Conservation (phyloP, 1,284 basidiomycete genomes). For the Cryptococcus maquisensis region DNA sequence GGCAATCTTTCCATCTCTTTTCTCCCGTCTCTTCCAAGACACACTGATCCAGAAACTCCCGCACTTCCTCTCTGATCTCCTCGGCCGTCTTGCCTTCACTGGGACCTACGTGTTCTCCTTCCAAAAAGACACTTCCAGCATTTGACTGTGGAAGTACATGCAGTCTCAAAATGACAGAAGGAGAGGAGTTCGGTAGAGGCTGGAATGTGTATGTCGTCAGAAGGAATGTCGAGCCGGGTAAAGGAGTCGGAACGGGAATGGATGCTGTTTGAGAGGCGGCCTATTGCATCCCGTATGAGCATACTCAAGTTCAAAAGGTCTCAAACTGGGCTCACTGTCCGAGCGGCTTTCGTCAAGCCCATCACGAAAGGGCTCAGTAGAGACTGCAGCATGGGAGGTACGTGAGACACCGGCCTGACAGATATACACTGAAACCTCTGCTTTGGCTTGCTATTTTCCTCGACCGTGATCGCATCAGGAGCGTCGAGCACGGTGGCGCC, state of each 20-base stretch:
- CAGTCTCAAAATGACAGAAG: conserved; percentile 22
- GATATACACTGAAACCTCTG: conserved; percentile 28
- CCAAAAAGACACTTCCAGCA: conserved; percentile 35
- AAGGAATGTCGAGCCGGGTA: conserved; percentile 30
- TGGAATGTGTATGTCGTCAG: conserved; percentile 33
- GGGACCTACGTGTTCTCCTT: conserved; percentile 28
- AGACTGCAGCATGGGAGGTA: conserved; percentile 37
- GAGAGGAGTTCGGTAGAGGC: conserved; percentile 14
- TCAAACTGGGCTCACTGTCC: conserved; percentile 22
- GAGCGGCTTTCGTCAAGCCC: conserved; percentile 38
- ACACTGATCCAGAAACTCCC: conserved; percentile 34
- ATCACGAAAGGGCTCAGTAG: conserved; percentile 41
- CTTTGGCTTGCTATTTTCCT: not conserved
- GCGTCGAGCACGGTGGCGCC: not conserved
- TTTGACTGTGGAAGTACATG: conserved; percentile 30
- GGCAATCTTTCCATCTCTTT: conserved; percentile 10
- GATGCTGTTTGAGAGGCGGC: conserved; percentile 34
- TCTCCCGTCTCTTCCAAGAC: conserved; percentile 23
- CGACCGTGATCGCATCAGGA: not conserved
- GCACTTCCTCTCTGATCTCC: conserved; percentile 8
- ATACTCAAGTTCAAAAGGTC: not conserved
- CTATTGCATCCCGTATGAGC: conserved; percentile 1
- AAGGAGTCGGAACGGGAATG: conserved; percentile 27
- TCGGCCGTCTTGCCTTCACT: not conserved
- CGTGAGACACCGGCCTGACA: conserved; percentile 27